Evolutionary conservation across 2,329 filamentous ascomycete species (phyloP).

Genomic region (Penicillium sp.): DNA sequence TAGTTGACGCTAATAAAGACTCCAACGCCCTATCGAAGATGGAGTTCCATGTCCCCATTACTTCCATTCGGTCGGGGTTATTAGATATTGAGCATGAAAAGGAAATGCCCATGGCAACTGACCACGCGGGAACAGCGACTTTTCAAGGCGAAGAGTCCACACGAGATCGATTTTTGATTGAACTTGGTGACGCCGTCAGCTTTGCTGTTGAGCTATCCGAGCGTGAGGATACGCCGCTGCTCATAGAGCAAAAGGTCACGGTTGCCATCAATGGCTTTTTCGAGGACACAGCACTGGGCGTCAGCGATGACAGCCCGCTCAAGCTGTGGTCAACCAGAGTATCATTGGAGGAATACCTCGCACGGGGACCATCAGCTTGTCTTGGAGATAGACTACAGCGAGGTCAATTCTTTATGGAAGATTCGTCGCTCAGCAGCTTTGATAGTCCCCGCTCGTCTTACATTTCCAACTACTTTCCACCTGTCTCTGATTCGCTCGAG

Average conservation of each 20-base stretch:
- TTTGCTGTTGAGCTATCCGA: conserved; percentile 27
- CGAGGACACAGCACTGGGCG: conserved; percentile 56
- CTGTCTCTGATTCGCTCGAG: conserved; percentile 7
- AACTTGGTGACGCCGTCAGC: conserved; percentile 20
- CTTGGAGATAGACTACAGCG: conserved; percentile 51
- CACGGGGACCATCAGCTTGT: conserved; percentile 55
- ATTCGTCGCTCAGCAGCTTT: conserved; percentile 32
- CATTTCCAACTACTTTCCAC: not conserved
- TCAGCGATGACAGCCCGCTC: conserved; percentile 40
- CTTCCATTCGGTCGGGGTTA: conserved; percentile 45
- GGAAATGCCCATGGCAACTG: conserved; percentile 32
- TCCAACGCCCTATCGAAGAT: conserved; percentile 22
- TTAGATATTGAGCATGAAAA: conserved; percentile 34
- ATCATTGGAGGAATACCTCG: conserved; percentile 48
- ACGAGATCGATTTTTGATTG: conserved; percentile 28
- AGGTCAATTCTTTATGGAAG: conserved; percentile 26
- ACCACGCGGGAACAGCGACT: conserved; percentile 31
- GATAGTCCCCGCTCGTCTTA: conserved; percentile 28
- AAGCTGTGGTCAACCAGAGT: conserved; percentile 34
- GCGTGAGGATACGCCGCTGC: conserved; percentile 45
- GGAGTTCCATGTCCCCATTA: conserved; percentile 58
- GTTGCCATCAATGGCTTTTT: conserved; percentile 61
- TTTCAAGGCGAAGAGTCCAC: conserved; percentile 30
- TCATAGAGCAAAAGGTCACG: conserved; percentile 52
- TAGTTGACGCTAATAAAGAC: conserved; percentile 34